phyloP scores from a whole-genome alignment of 306 rosid genomes.

The Rosa multiflora region DNA sequence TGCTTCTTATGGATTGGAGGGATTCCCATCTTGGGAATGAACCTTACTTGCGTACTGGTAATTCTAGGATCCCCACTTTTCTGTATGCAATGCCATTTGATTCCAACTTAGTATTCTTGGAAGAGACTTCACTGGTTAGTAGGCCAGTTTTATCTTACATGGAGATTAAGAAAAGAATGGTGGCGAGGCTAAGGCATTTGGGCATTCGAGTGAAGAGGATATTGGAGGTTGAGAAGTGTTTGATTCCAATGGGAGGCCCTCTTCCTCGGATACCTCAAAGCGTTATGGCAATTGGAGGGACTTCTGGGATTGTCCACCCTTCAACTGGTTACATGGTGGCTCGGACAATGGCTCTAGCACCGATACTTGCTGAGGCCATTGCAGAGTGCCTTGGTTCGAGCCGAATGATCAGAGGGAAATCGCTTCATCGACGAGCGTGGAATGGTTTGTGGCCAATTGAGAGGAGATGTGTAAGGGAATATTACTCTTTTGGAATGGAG shows the following conservation, averaged over 20 bases:
- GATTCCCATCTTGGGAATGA: constrained; percentile 79
- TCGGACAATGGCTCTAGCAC: constrained; percentile 57
- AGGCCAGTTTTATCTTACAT: constrained; percentile 61
- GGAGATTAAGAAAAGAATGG: constrained; percentile 73
- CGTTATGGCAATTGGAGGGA: constrained; percentile 78
- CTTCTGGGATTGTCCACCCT: constrained; percentile 79
- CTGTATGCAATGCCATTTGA: constrained; percentile 89
- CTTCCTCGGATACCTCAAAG: constrained; percentile 66
- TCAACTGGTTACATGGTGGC: constrained; percentile 90
- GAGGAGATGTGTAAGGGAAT: constrained; percentile 53
- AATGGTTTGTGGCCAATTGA: constrained; percentile 76
- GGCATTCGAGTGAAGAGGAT: constrained; percentile 69
- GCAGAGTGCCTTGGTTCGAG: constrained; percentile 75
- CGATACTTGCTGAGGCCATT: constrained; percentile 49
- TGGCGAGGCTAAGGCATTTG: constrained; percentile 74
- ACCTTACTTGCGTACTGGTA: constrained; percentile 51
- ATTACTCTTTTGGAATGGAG: constrained; percentile 87
- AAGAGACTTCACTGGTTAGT: constrained; percentile 85
- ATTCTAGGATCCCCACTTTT: constrained; percentile 66
- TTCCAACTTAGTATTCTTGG: constrained; percentile 68
- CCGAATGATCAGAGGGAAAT: constrained; percentile 77
- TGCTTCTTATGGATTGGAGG: constrained; percentile 71
- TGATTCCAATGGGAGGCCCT: constrained; percentile 96
- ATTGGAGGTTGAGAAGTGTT: constrained; percentile 78
- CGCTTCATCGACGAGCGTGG: constrained; percentile 58